Percentiles rank a stretch among this genome's conserved stretches.
phyloP scores from a whole-genome alignment of 805 yeast species.

The Komagataella populi region DNA sequence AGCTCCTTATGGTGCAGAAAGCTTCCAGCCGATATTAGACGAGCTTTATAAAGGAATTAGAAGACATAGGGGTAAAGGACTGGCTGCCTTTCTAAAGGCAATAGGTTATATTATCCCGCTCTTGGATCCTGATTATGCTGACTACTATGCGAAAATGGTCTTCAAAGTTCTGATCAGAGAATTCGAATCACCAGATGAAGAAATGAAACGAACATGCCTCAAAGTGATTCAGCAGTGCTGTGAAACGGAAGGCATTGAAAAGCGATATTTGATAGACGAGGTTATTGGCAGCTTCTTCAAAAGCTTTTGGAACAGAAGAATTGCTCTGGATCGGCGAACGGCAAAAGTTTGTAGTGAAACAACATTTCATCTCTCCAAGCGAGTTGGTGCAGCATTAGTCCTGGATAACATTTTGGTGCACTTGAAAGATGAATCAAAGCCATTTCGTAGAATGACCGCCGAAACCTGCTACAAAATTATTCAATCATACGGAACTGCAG shows the following conservation, averaged over 20 bases:
- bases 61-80: conserved; percentile 61
- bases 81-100: conserved; percentile 67
- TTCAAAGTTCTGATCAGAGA: conserved; percentile 57
- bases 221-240: conserved; percentile 57
- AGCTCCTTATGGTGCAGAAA: conserved; percentile 81
- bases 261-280: conserved; percentile 31
- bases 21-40: conserved; percentile 63
- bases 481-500: conserved; percentile 35
- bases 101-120: conserved; percentile 73
- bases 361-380: conserved; percentile 50
- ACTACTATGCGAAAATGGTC: conserved; percentile 64
- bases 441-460: conserved; percentile 65
- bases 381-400: conserved; percentile 50
- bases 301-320: conserved; percentile 71
- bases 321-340: conserved; percentile 53
- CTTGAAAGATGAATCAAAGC: conserved; percentile 75
- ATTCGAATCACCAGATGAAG: conserved; percentile 74
- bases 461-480: conserved; percentile 53
- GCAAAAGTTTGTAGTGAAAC: conserved; percentile 57
- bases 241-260: conserved; percentile 41
- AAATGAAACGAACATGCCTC: conserved; percentile 66
- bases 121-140: conserved; percentile 74
- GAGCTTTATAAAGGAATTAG: conserved; percentile 73
- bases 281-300: conserved; percentile 51
- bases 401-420: conserved; percentile 41